Conservation (phyloP, 306 rosid genomes). For the Vachellia pachyceras region DNA sequence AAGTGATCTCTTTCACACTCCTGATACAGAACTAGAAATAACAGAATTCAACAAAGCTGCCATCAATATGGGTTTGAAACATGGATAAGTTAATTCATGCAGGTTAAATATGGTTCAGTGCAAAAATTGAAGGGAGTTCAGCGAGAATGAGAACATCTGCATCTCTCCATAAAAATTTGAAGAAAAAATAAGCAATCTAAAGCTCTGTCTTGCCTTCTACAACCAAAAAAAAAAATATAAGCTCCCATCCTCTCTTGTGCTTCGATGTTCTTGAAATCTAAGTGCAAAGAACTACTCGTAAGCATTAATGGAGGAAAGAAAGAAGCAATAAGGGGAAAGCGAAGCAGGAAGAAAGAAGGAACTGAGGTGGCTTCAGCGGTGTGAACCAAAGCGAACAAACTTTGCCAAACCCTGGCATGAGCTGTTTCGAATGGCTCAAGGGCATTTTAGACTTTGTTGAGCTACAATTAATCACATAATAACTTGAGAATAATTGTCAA, state of each 20-base stretch:
- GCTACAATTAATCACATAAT: too few relatives aligned
- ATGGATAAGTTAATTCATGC: constrained; percentile 13
- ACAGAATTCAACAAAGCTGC: constrained; percentile 8
- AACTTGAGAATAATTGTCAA: too few relatives aligned
- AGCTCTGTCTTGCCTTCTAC: neutral
- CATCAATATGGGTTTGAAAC: constrained; percentile 17
- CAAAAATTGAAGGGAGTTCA: constrained; percentile 2
- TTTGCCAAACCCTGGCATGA: neutral
- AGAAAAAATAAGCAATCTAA: neutral
- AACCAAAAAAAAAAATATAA: constrained; percentile 10
- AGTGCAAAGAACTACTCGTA: neutral
- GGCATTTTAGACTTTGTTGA: too few relatives aligned
- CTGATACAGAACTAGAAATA: constrained; percentile 47
- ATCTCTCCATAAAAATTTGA: neutral
- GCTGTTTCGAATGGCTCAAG: too few relatives aligned
- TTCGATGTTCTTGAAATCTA: neutral
- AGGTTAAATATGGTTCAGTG: too few relatives aligned
- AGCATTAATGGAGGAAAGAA: neutral
- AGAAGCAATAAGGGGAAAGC: neutral
- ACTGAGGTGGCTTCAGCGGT: constrained; percentile 20
- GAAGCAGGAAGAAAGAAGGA: neutral
- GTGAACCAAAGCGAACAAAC: neutral
- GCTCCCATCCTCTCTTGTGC: neutral
- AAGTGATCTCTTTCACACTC: constrained; percentile 94
- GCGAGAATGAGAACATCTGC: constrained; percentile 13